These are phyloP conservation scores for Colletotrichum chrysophilum DNA, from an alignment of 2,329 filamentous ascomycete species.

Conservation along the genomic window DNA sequence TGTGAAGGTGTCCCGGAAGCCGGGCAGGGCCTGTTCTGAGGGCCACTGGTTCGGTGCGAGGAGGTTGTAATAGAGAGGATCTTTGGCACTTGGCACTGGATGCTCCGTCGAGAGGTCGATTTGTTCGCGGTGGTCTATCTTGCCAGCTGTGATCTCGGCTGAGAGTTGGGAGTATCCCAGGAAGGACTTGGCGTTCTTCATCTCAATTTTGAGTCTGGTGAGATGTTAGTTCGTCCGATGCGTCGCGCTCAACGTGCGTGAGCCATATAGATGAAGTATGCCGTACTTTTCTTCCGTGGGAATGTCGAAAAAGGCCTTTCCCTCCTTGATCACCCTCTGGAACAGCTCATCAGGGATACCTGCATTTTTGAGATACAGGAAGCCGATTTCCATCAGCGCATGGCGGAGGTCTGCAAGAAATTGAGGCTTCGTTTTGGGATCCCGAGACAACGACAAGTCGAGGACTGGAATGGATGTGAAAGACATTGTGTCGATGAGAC, in stretches of 20 bases:
- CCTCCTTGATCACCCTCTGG: slow-evolving; percentile 68
- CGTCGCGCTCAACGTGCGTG: neutral
- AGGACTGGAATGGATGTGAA: slow-evolving; percentile 81
- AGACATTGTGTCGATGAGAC: slow-evolving; percentile 51
- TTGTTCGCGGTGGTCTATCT: slow-evolving; percentile 82
- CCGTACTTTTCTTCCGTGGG: slow-evolving; percentile 74
- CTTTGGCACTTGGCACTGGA: slow-evolving; percentile 62
- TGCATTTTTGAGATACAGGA: slow-evolving; percentile 83
- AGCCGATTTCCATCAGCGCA: slow-evolving; percentile 85
- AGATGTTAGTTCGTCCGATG: neutral
- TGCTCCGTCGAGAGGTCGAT: slow-evolving; percentile 86
- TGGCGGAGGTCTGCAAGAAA: slow-evolving; percentile 76
- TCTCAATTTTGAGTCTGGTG: slow-evolving; percentile 67
- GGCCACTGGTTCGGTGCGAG: slow-evolving; percentile 86
- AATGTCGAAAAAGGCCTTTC: slow-evolving; percentile 78
- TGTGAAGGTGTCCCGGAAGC: slow-evolving; percentile 71
- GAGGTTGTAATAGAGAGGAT: slow-evolving; percentile 77
- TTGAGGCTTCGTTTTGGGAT: slow-evolving; percentile 69
- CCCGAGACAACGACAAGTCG: slow-evolving; percentile 71
- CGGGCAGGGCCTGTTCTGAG: slow-evolving; percentile 62
- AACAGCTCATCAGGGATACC: slow-evolving; percentile 72
- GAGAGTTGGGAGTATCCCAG: slow-evolving; percentile 71
- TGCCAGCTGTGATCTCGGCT: slow-evolving; percentile 75
- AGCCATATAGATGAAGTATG: slow-evolving; percentile 6
- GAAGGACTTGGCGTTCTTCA: slow-evolving; percentile 77